Evolutionary conservation across 2,329 filamentous ascomycete species (phyloP).

Genomic region (Fusarium chaquense): DNA sequence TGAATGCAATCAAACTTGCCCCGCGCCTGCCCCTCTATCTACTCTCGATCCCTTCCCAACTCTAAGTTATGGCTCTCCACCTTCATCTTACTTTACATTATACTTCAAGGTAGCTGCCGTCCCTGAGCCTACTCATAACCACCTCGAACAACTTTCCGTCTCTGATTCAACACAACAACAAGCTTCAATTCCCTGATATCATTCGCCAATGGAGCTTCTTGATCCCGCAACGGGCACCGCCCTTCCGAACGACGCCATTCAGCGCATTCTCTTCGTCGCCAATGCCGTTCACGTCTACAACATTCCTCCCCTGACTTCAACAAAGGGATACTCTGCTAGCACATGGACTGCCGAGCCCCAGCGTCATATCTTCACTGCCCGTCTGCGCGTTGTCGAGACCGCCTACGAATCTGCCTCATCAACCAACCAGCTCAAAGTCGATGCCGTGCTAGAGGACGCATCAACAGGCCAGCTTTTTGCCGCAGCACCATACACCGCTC

Average conservation of each 20-base stretch:
- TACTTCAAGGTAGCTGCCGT: neutral
- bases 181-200: neutral
- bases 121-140: constrained; percentile 1
- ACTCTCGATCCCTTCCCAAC: constrained; percentile 9
- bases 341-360: constrained; percentile 79
- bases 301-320: constrained; percentile 82
- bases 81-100: neutral
- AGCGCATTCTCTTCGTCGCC: constrained; percentile 84
- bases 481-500: constrained; percentile 79
- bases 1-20: constrained; percentile 13
- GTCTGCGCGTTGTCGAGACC: constrained; percentile 82
- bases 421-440: constrained; percentile 73
- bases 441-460: constrained; percentile 83
- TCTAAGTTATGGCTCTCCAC: constrained; percentile 18
- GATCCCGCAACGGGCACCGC: constrained; percentile 78
- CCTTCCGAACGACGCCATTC: constrained; percentile 81
- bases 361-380: constrained; percentile 86
- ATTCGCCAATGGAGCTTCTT: constrained; percentile 66
- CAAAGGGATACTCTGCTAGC: constrained; percentile 81
- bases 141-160: neutral
- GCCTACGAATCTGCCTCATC: constrained; percentile 60
- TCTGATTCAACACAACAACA: neutral
- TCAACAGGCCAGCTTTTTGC: constrained; percentile 81
- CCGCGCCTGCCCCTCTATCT: constrained; percentile 38
- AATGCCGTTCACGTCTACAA: constrained; percentile 85